These are phyloP conservation scores for Cornus kousa DNA, from an alignment of 148 eudicot genomes.

Conservation along the genomic window DNA sequence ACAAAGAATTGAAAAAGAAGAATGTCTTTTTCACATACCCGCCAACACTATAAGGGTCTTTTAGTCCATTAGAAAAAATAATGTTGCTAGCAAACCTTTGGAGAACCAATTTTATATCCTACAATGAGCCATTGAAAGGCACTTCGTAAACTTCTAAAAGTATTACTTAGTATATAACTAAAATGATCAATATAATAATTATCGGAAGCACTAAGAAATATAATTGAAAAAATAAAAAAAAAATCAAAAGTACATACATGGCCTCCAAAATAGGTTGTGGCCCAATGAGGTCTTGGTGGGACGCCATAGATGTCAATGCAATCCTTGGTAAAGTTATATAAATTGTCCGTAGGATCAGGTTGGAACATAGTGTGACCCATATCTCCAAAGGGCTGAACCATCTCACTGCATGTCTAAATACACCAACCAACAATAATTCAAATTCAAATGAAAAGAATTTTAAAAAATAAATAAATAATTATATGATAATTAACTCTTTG, in stretches of 20 bases:
- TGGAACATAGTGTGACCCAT: conserved; percentile 35
- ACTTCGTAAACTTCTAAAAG: conserved; percentile 3
- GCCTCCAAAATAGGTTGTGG: conserved; percentile 12
- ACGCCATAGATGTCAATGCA: conserved; percentile 1
- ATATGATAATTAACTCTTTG: too few relatives aligned
- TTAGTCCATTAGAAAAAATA: conserved; percentile 55
- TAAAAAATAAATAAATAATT: too few relatives aligned
- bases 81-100: conserved; percentile 53
- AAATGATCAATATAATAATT: too few relatives aligned
- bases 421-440: too few relatives aligned
- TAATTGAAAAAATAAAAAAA: too few relatives aligned
- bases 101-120: conserved; percentile 48
- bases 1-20: background rate
- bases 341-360: conserved; percentile 1
- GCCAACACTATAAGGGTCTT: conserved; percentile 49
- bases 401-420: conserved; percentile 34
- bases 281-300: background rate
- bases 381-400: too few relatives aligned
- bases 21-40: conserved; percentile 25
- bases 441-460: too few relatives aligned
- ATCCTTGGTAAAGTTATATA: background rate
- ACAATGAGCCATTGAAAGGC: conserved; percentile 31
- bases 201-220: too few relatives aligned
- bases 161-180: too few relatives aligned
- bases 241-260: background rate